Evolutionary conservation across 1,284 basidiomycete genomes (phyloP).

Genomic region (Leccinum griseonigrum): DNA sequence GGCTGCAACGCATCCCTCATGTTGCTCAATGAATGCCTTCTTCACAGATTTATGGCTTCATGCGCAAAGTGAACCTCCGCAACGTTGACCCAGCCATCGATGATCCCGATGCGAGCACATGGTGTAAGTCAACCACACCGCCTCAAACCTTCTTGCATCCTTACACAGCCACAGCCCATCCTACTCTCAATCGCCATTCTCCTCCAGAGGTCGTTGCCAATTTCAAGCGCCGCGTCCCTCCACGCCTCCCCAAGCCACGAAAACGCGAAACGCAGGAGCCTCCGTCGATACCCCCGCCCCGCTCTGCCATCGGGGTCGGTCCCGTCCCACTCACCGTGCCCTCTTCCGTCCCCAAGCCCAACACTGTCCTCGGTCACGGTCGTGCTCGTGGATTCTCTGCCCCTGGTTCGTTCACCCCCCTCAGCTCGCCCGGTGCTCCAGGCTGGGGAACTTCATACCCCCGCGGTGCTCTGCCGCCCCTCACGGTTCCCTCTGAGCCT

Average conservation of each 20-base stretch:
- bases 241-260: constrained; percentile 77
- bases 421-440: constrained; percentile 51
- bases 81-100: constrained; percentile 90
- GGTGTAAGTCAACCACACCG: constrained; percentile 64
- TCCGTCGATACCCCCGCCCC: constrained; percentile 62
- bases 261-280: constrained; percentile 70
- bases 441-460: constrained; percentile 61
- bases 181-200: constrained; percentile 83
- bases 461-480: constrained; percentile 68
- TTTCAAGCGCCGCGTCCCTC: constrained; percentile 92
- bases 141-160: constrained; percentile 15
- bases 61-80: constrained; percentile 90
- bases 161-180: constrained; percentile 61
- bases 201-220: constrained; percentile 83
- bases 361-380: constrained; percentile 52
- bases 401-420: constrained; percentile 71
- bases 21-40: constrained; percentile 22
- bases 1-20: constrained; percentile 11
- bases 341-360: constrained; percentile 36
- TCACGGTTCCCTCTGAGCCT: constrained; percentile 74
- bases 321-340: constrained; percentile 61
- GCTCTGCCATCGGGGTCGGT: constrained; percentile 65
- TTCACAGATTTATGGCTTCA: constrained; percentile 87
- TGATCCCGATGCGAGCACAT: constrained; percentile 90
- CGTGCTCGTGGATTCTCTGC: constrained; percentile 77